A percentile compares a stretch with the other conserved stretches of the same genome.
Conservation (phyloP, 768 basidiomycete genomes). For the Mycena maculata region DNA sequence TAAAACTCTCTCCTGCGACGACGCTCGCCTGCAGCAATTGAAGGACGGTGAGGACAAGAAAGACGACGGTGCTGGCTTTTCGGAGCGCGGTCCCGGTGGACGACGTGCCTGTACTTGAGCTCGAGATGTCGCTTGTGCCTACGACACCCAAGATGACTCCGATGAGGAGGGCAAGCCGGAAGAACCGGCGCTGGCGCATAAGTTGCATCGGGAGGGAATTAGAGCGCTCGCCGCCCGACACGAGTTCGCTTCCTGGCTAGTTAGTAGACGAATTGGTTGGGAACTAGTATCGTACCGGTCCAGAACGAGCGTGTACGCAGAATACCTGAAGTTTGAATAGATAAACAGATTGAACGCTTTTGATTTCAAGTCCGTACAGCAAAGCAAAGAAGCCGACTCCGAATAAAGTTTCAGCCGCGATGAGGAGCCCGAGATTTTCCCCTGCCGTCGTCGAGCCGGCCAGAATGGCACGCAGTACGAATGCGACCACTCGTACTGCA, state of each 20-base stretch:
- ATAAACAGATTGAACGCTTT: too few relatives aligned
- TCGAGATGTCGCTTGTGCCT: slow-evolving; percentile 33
- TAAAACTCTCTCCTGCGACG: slow-evolving; percentile 25
- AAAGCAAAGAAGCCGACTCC: slow-evolving; percentile 58
- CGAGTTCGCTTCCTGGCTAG: neutral
- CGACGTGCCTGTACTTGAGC: slow-evolving; percentile 19
- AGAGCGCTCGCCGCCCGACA: neutral
- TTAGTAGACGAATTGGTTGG: neutral
- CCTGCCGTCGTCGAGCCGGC: neutral
- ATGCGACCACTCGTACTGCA: slow-evolving; percentile 55
- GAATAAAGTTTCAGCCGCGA: slow-evolving; percentile 49
- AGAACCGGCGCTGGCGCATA: slow-evolving; percentile 32
- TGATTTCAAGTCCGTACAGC: too few relatives aligned
- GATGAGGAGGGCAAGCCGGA: slow-evolving; percentile 25
- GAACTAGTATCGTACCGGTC: neutral
- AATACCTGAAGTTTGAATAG: too few relatives aligned
- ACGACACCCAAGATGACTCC: slow-evolving; percentile 37
- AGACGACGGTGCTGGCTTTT: slow-evolving; percentile 38
- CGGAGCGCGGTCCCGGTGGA: slow-evolving; percentile 28
- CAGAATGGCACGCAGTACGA: slow-evolving; percentile 49
- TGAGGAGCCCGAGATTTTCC: neutral
- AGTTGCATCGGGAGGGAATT: slow-evolving; percentile 2
- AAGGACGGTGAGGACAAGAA: slow-evolving; percentile 38
- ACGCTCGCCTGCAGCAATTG: slow-evolving; percentile 11
- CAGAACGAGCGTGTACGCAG: slow-evolving; percentile 52